These are phyloP conservation scores for Penicillium atrosanguineum DNA, from an alignment of 495 filamentous ascomycete genomes.

Conservation along the genomic window DNA sequence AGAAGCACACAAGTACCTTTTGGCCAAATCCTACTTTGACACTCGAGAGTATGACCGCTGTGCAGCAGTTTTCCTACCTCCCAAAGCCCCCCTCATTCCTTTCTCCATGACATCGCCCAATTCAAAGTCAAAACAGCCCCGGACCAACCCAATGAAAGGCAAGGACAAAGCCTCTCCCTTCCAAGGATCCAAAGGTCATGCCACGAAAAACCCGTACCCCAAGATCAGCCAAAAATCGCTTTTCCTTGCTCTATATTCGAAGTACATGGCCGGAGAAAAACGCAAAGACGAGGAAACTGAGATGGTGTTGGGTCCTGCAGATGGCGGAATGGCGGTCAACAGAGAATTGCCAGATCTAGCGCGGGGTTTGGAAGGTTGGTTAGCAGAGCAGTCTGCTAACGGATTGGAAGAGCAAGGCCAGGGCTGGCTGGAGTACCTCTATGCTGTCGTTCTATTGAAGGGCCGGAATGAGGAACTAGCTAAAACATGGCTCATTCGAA, in stretches of 20 bases:
- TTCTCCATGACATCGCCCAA: conserved; percentile 47
- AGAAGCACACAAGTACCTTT: conserved; percentile 78
- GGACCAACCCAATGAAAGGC: conserved; percentile 45
- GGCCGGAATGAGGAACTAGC: conserved; percentile 85
- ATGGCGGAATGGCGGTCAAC: conserved; percentile 79
- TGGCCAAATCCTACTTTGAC: conserved; percentile 95
- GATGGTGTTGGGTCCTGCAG: conserved; percentile 93
- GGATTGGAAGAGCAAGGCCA: conserved; percentile 65
- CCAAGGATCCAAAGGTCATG: conserved; percentile 22
- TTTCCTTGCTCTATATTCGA: conserved; percentile 92
- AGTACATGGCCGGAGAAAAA: conserved; percentile 92
- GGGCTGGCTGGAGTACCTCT: conserved; percentile 95
- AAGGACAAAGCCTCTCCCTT: conserved; percentile 52
- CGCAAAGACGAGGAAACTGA: conserved; percentile 93
- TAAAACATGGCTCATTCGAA: conserved; percentile 75
- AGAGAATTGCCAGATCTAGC: conserved; percentile 74
- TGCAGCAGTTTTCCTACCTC: conserved; percentile 82
- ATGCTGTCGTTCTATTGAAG: conserved; percentile 85
- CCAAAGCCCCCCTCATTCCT: conserved; percentile 62
- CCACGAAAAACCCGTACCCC: conserved; percentile 43
- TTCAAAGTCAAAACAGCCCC: conserved; percentile 36
- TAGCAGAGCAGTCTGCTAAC: conserved; percentile 57
- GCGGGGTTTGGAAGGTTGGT: conserved; percentile 74
- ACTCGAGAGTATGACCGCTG: conserved; percentile 95
- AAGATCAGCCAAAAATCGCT: conserved; percentile 80